Conservation (phyloP, 2,329 filamentous ascomycete genomes). For the Colletotrichum liriopes region DNA sequence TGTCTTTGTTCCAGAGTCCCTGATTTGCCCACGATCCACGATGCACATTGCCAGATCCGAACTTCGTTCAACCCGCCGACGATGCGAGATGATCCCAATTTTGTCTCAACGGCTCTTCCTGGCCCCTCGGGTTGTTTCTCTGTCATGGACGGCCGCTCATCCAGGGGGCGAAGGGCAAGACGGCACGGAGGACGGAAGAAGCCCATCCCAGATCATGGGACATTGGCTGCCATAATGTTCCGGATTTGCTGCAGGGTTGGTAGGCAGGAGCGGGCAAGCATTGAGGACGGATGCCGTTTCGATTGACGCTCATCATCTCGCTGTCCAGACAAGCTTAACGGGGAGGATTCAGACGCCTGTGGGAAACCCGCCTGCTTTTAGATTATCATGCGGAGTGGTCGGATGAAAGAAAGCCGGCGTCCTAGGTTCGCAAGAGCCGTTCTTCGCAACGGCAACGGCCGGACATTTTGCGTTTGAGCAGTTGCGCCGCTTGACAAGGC, state of each 20-base stretch:
- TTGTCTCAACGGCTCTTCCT: conserved; percentile 30
- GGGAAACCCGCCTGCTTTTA: conserved; percentile 15
- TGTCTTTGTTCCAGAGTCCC: conserved; percentile 43
- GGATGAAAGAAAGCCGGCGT: conserved; percentile 18
- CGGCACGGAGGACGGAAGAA: conserved; percentile 8
- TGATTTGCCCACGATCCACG: conserved; percentile 25
- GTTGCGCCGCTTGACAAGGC: conserved; percentile 26
- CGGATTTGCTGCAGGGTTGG: conserved; percentile 43
- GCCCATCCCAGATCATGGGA: conserved; percentile 31
- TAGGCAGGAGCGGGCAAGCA: conserved; percentile 3
- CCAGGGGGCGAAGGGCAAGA: conserved; percentile 9
- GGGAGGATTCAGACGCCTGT: conserved; percentile 1
- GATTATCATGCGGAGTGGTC: conserved; percentile 23
- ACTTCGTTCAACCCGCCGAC: conserved; percentile 7
- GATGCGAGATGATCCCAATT: conserved; percentile 41
- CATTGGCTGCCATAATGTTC: conserved; percentile 41
- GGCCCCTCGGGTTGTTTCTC: conserved; percentile 25
- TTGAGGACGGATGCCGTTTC: conserved; percentile 27
- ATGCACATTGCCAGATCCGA: conserved; percentile 39
- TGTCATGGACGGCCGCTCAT: conserved; percentile 7
- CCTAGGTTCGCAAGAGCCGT: not conserved
- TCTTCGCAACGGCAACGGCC: conserved; percentile 29
- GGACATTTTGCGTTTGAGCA: conserved; percentile 10
- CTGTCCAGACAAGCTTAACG: conserved; percentile 34
- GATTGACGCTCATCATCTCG: conserved; percentile 31